phyloP scores from a whole-genome alignment of 495 filamentous ascomycete species.

The Hypoxylon subgilvum region DNA sequence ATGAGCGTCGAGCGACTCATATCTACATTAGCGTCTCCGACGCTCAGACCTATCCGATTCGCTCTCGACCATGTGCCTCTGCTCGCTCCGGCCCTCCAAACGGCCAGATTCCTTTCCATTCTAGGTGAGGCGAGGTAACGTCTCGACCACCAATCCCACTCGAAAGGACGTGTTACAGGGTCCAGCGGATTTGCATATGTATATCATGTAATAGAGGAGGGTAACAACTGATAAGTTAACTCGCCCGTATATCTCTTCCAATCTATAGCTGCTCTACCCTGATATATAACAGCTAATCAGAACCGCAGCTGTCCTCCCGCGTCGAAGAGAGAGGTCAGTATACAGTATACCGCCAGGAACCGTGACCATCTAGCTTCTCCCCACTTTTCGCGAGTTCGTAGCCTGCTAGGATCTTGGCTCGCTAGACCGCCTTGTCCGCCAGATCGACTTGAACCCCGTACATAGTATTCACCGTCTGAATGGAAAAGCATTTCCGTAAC shows the following conservation, averaged over 20 bases:
- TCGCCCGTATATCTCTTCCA: conserved; percentile 5
- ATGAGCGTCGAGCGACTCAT: conserved; percentile 12
- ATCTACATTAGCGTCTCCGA: conserved; percentile 17
- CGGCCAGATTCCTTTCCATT: conserved; percentile 12
- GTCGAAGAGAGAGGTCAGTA: conserved; percentile 12
- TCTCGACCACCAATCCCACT: conserved; percentile 17
- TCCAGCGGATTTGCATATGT: conserved; percentile 1
- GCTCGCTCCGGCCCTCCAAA: conserved; percentile 15
- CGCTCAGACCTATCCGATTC: conserved; percentile 22
- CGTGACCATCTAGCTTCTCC: conserved; percentile 22
- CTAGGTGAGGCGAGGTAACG: conserved; percentile 23
- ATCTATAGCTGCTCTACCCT: conserved; percentile 27
- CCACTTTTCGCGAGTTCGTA: conserved; percentile 24
- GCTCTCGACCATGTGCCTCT: conserved; percentile 12
- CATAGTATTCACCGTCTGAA: conserved; percentile 34
- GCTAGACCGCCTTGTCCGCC: conserved; percentile 33
- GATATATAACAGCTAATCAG: conserved; percentile 33
- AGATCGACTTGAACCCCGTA: conserved; percentile 25
- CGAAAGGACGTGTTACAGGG: conserved; percentile 9
- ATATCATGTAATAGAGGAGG: conserved; percentile 33
- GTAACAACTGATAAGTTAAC: conserved; percentile 16
- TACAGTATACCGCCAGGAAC: conserved; percentile 20
- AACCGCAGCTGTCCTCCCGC: conserved; percentile 22
- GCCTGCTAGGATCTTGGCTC: conserved; percentile 34
- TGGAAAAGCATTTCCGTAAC: conserved; percentile 35